Percentiles rank a stretch among this genome's conserved stretches.
Evolutionary conservation across 805 yeast genomes (phyloP).

Genomic region (Sugiyamaella lignohabitans): DNA sequence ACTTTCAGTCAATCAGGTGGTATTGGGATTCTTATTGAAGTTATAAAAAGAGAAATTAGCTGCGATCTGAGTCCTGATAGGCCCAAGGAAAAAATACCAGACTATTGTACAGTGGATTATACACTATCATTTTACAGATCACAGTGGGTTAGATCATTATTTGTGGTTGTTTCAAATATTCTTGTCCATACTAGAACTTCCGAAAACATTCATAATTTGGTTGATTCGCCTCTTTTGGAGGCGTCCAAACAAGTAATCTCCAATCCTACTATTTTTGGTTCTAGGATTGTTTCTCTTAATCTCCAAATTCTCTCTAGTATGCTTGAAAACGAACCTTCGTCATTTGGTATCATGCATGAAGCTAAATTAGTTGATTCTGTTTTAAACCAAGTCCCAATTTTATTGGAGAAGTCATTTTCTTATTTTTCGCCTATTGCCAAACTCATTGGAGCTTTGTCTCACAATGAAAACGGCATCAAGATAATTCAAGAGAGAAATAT

Average conservation of each 20-base stretch:
- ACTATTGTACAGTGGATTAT: constrained; percentile 39
- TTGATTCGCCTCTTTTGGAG: constrained; percentile 72
- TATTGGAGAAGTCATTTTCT: constrained; percentile 49
- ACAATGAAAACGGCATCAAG: constrained; percentile 65
- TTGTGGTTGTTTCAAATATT: constrained; percentile 58
- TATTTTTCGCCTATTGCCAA: constrained; percentile 61
- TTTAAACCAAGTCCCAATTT: constrained; percentile 47
- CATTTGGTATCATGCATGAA: constrained; percentile 72
- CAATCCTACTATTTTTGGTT: constrained; percentile 60
- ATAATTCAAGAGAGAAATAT: constrained; percentile 41
- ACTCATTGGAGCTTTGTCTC: constrained; percentile 73
- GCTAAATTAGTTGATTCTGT: constrained; percentile 64
- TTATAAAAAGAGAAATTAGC: constrained; percentile 57
- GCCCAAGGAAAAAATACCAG: constrained; percentile 37
- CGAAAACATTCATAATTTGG: constrained; percentile 75
- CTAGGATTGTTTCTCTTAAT: constrained; percentile 51
- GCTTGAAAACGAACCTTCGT: constrained; percentile 87
- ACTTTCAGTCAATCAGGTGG: constrained; percentile 67
- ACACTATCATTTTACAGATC: constrained; percentile 24
- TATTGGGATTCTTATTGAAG: constrained; percentile 50
- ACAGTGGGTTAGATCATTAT: constrained; percentile 47
- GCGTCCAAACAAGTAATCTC: constrained; percentile 53
- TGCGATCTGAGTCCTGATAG: constrained; percentile 40
- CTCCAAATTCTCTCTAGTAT: constrained; percentile 61
- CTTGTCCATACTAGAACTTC: constrained; percentile 65